Evolutionary conservation across 495 filamentous ascomycete species (phyloP).

Genomic region (Lasiosphaeris hirsuta): DNA sequence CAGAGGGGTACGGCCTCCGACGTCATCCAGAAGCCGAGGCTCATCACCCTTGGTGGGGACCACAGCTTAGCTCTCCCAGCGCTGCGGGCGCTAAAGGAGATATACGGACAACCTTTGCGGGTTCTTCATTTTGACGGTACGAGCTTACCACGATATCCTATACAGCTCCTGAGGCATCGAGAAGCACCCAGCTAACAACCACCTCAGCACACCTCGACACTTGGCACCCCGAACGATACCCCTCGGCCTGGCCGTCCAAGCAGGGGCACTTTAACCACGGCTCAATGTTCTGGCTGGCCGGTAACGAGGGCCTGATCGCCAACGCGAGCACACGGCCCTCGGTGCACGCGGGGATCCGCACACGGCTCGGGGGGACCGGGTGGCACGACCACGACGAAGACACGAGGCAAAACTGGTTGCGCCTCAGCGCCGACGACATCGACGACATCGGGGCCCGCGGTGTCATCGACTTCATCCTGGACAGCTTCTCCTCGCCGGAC

Average conservation of each 20-base stretch:
- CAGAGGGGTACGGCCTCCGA: slow-evolving; percentile 29
- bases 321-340: slow-evolving; percentile 57
- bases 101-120: slow-evolving; percentile 67
- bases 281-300: slow-evolving; percentile 80
- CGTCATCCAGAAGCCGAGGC: slow-evolving; percentile 49
- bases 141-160: slow-evolving; percentile 26
- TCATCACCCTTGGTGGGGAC: slow-evolving; percentile 79
- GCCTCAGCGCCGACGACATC: slow-evolving; percentile 65
- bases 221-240: slow-evolving; percentile 78
- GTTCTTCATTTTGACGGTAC: slow-evolving; percentile 78
- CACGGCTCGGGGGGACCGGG: slow-evolving; percentile 62
- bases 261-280: slow-evolving; percentile 79
- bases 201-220: slow-evolving; percentile 67
- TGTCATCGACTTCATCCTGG: slow-evolving; percentile 56
- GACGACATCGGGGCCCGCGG: slow-evolving; percentile 62
- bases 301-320: slow-evolving; percentile 67
- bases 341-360: slow-evolving; percentile 76
- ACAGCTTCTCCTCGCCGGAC: slow-evolving; percentile 7
- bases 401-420: slow-evolving; percentile 59
- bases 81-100: slow-evolving; percentile 64
- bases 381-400: slow-evolving; percentile 67
- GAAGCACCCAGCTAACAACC: slow-evolving; percentile 1
- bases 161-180: neutral
- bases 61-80: slow-evolving; percentile 76
- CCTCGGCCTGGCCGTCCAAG: slow-evolving; percentile 64